Evolutionary conservation across 495 filamentous ascomycete species (phyloP).

Genomic region (Chaetomidium leptoderma): DNA sequence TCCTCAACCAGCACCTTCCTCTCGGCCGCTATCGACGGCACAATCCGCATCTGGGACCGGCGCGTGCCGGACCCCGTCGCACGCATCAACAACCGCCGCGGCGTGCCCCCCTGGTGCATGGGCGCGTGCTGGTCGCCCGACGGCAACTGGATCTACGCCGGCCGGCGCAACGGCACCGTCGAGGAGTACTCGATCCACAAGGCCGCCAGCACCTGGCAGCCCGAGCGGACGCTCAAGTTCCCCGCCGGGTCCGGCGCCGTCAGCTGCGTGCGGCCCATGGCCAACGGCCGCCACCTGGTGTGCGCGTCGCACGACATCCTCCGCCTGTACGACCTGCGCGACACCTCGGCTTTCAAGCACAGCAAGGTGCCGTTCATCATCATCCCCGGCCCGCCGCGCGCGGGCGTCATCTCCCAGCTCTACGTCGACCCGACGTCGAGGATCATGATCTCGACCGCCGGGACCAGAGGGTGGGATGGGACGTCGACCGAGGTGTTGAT

Average conservation of each 20-base stretch:
- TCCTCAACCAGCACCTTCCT: conserved; percentile 71
- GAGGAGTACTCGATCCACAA: conserved; percentile 91
- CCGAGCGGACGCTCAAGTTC: conserved; percentile 82
- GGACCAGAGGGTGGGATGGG: conserved; percentile 96
- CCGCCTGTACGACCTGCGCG: conserved; percentile 80
- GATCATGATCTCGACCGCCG: conserved; percentile 86
- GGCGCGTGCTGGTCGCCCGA: conserved; percentile 95
- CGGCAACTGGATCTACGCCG: conserved; percentile 92
- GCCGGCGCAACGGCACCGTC: conserved; percentile 87
- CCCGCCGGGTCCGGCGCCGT: conserved; percentile 86
- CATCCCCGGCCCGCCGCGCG: conserved; percentile 82
- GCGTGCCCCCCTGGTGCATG: conserved; percentile 95
- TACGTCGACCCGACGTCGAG: conserved; percentile 83
- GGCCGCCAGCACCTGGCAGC: conserved; percentile 56
- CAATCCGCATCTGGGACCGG: conserved; percentile 87
- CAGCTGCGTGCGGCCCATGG: conserved; percentile 81
- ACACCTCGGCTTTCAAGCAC: conserved; percentile 60
- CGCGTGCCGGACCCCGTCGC: conserved; percentile 73
- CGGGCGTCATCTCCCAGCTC: conserved; percentile 79
- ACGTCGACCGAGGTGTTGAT: conserved; percentile 82
- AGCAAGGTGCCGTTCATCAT: conserved; percentile 89
- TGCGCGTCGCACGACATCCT: conserved; percentile 96
- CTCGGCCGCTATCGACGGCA: conserved; percentile 81
- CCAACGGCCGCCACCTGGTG: conserved; percentile 86
- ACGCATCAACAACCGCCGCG: conserved; percentile 61